Evolutionary conservation across 495 filamentous ascomycete genomes (phyloP).

Genomic region (Penicillium riverlandense): DNA sequence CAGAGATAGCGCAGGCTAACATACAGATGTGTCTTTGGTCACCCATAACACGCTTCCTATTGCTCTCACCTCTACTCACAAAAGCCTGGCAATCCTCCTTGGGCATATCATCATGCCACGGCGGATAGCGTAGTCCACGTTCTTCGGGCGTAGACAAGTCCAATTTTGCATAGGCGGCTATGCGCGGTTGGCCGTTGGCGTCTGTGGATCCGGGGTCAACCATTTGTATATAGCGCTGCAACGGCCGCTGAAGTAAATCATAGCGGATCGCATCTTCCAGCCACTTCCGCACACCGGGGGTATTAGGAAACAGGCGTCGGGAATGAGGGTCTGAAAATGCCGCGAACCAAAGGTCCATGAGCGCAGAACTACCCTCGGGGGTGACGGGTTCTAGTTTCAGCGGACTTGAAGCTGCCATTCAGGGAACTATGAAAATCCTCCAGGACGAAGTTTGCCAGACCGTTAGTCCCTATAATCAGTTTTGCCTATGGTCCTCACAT

Average conservation of each 20-base stretch:
- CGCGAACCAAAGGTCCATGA: conserved; percentile 10
- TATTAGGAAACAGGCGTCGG: conserved; percentile 12
- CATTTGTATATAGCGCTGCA: conserved; percentile 9
- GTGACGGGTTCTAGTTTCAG: not conserved
- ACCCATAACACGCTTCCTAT: conserved; percentile 2
- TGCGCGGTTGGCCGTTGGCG: not conserved
- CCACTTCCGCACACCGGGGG: conserved; percentile 14
- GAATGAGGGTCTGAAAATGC: conserved; percentile 11
- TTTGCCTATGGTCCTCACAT: too few species aligned
- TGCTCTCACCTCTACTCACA: conserved; percentile 1
- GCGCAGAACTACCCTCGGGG: conserved; percentile 5
- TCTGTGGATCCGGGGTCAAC: conserved; percentile 3
- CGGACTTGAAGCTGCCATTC: not conserved
- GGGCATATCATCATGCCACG: conserved; percentile 9
- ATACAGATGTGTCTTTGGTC: conserved; percentile 11
- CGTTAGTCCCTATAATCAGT: too few species aligned
- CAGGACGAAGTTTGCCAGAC: too few species aligned
- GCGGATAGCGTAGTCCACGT: conserved; percentile 5
- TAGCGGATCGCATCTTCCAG: not conserved
- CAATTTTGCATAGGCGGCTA: conserved; percentile 18
- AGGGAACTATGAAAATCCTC: too few species aligned
- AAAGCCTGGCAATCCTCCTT: conserved; percentile 3
- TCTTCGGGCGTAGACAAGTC: conserved; percentile 4
- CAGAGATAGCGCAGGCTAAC: not conserved
- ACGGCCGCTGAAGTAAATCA: not conserved